A percentile compares a stretch with the other conserved stretches of the same genome.
phyloP scores from a whole-genome alignment of 2,329 filamentous ascomycete genomes.

The Aspergillus sp. region DNA sequence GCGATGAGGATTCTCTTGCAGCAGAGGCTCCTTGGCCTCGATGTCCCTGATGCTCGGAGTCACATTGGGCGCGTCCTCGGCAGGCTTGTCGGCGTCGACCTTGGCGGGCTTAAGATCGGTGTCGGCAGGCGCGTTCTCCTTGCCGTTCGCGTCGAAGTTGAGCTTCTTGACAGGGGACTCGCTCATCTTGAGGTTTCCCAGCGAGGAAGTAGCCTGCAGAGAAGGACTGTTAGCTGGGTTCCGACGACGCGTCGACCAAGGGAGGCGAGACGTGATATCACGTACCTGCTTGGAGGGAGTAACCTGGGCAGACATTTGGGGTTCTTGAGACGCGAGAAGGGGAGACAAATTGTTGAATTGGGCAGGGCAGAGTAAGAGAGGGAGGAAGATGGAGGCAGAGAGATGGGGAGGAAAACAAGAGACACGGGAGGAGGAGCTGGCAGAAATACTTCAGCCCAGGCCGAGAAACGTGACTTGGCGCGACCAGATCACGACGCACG shows the following conservation, averaged over 20 bases:
- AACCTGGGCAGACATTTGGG: conserved; percentile 65
- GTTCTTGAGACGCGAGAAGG: too few relatives aligned
- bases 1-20: conserved; percentile 89
- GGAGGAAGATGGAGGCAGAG: too few relatives aligned
- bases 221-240: conserved; percentile 30
- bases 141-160: conserved; percentile 62
- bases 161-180: conserved; percentile 88
- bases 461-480: too few relatives aligned
- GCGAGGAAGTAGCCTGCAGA: conserved; percentile 68
- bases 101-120: conserved; percentile 49
- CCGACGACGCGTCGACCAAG: conserved; percentile 22
- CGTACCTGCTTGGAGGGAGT: conserved; percentile 65
- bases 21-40: conserved; percentile 77
- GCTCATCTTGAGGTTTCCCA: conserved; percentile 78
- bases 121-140: conserved; percentile 63
- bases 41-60: conserved; percentile 52
- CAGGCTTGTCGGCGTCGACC: conserved; percentile 38
- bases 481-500: too few relatives aligned
- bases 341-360: too few relatives aligned
- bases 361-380: too few relatives aligned
- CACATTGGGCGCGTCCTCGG: conserved; percentile 32
- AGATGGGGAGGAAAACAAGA: too few relatives aligned
- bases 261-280: conserved; percentile 30
- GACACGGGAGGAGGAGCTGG: too few relatives aligned
- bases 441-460: too few relatives aligned